Percentiles rank a stretch among this genome's conserved stretches.
These are phyloP conservation scores for Xylariaceae sp. DNA, from an alignment of 2,329 filamentous ascomycete species.

Conservation along the genomic window DNA sequence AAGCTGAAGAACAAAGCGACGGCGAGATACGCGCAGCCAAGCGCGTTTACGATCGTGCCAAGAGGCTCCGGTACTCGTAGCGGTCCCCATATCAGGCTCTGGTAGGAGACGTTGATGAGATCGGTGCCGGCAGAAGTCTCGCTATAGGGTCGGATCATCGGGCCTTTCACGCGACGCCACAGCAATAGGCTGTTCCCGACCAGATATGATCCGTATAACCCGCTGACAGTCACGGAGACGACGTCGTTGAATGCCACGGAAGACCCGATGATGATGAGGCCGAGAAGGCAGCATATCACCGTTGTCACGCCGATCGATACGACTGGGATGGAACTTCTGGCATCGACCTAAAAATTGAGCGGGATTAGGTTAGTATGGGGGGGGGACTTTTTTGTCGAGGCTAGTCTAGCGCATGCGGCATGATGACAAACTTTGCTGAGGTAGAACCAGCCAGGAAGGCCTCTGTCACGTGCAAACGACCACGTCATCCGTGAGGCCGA, in stretches of 20 bases:
- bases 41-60: conserved; percentile 10
- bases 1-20: conserved; percentile 13
- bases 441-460: conserved; percentile 10
- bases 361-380: background rate
- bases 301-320: conserved; percentile 9
- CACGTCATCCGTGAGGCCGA: conserved; percentile 52
- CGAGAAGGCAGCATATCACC: conserved; percentile 7
- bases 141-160: conserved; percentile 2
- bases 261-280: conserved; percentile 12
- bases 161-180: conserved; percentile 1
- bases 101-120: conserved; percentile 5
- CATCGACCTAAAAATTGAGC: conserved; percentile 5
- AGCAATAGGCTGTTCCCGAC: background rate
- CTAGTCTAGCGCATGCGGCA: no score
- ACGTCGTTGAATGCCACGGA: conserved; percentile 12
- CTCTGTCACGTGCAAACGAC: conserved; percentile 36
- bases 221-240: conserved; percentile 6
- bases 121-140: background rate
- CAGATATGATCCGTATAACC: background rate
- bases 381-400: background rate
- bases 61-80: conserved; percentile 6
- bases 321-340: conserved; percentile 9
- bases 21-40: conserved; percentile 10
- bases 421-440: conserved; percentile 11
- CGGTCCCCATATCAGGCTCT: conserved; percentile 12